Base-by-base conservation (phyloP, 148 eudicot species). In the Pharnaceum exiguum region DNA sequence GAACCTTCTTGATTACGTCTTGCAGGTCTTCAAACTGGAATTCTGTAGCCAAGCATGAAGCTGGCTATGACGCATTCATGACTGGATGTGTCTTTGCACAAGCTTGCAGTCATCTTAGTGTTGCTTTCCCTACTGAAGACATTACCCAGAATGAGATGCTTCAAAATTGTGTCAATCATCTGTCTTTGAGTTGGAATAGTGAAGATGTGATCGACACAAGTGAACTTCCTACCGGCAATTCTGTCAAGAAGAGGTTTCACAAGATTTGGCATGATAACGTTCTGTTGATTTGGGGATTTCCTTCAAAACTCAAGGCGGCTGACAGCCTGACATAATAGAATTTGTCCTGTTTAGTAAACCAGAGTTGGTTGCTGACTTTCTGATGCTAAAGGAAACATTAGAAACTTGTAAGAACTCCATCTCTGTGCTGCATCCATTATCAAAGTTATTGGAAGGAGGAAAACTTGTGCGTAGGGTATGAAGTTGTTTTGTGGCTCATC, bases 31-130 rank as follows among this genome's bases (percentile, higher is more conserved):
- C 83, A 2, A 85, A 75, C 60, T 89, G 99, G 99, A 89, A 93
- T 75, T 89, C 96, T 16, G 99, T 89, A 46, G 89, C 88, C 36
- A 89, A 77, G 73, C 99, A 93, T 55, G 96, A 93, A 82, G 96
- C 99, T 57, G 99, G 96, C 21, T 93, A 93, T 59, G 99, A 93
- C 73, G 99, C 99, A 33, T 89, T 93, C 70, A 93, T 93, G 99
- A 93, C 99, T 0, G 99, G 99, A 16, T 89, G 96, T 49, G 61
- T 93, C 62, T 89, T 93, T 71, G 84, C 95, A 30, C 96, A 89
- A 67, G 75, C 83, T 51, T 89, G 90, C 77, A 56, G 58, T 62
- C 79, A 76, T 75, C 75, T 89, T 19, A 89, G 79, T 55, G 66
- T 83, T 21, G 56, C 62, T 32, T 50, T 67, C 42, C 56, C 83